Evolutionary conservation across 177 flowering plant genomes (phyloP), one percentile per base, ranked within the genome.

Genomic region (Vitis hybrid): DNA sequence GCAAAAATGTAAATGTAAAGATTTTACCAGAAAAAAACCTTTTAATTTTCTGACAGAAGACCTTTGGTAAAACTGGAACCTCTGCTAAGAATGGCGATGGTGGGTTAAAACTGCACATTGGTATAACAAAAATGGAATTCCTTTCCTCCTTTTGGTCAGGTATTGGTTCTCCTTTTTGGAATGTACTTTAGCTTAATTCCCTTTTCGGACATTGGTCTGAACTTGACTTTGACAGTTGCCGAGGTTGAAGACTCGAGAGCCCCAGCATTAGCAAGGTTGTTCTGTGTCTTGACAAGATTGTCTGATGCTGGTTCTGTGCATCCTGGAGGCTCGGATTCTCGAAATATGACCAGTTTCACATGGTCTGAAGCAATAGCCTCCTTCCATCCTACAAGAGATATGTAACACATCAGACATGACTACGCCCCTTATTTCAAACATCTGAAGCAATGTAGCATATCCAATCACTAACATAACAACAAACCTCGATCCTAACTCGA

Each of bases 331-430:
- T 81, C 85, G 15, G 73, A 50, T 62, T 78, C 83, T 1, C 85
- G 71, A 18, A 79, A 76, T 17, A 91, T 73, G 50, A 82, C 82
- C 66, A 93, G 70, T 72, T 55, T 78, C 72, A 90, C 90, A 73
- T 91, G 98, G 17, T 91, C 95, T 11, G 80, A 72, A n/a, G 88
- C 70, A 44, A 89, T 81, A 63, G 92, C 95, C 72, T 85, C 92
- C 79, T 90, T 85, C 98, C 98, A 93, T 78, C 98, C 98, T 93
- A 77, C 75, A 78, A 19, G 31, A 59, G 14, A 73, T 49, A 33
- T 12, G 22, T 11, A 63, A 50, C 18, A 53, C 64, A 38, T 62
- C 17, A 50, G 15, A 19, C 52, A 31, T 33, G 13, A 38, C 47
- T 38, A 38, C 47, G 47, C 8, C 44, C 44, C 44, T 38, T 24